These are phyloP conservation scores for Rhodamnia argentea DNA, from an alignment of 345 rosid species.

Conservation along the genomic window DNA sequence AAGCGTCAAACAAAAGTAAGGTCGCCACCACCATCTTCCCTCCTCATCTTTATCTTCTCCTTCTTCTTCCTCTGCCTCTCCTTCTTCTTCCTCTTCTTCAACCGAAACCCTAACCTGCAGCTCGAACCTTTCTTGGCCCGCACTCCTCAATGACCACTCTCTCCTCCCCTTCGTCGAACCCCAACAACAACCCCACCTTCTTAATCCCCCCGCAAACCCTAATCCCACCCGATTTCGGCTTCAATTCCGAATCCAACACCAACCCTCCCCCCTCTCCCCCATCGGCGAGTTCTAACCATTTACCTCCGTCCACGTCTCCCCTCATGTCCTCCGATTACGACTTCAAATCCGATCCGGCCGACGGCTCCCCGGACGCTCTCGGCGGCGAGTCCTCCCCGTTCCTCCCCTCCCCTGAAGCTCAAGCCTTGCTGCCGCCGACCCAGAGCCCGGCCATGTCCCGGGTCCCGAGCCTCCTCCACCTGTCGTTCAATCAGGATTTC, in stretches of 20 bases:
- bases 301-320: background rate
- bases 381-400: background rate
- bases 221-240: background rate
- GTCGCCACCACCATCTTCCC: background rate
- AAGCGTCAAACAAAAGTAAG: background rate
- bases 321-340: background rate
- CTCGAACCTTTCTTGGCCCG: background rate
- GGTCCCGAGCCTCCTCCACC: slow-evolving; percentile 12
- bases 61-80: background rate
- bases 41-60: background rate
- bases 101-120: background rate
- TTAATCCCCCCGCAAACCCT: background rate
- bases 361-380: background rate
- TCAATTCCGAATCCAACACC: background rate
- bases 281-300: background rate
- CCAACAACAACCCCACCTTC: background rate
- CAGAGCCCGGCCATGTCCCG: background rate
- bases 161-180: background rate
- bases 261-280: background rate
- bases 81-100: background rate
- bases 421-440: background rate
- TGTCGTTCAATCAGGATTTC: slow-evolving; percentile 41
- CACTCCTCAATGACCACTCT: background rate
- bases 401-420: background rate
- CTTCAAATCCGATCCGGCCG: background rate